Evolutionary conservation across 768 basidiomycete species (phyloP), one percentile per base, ranked within the genome.

Genomic region (Lepiota subincarnata): DNA sequence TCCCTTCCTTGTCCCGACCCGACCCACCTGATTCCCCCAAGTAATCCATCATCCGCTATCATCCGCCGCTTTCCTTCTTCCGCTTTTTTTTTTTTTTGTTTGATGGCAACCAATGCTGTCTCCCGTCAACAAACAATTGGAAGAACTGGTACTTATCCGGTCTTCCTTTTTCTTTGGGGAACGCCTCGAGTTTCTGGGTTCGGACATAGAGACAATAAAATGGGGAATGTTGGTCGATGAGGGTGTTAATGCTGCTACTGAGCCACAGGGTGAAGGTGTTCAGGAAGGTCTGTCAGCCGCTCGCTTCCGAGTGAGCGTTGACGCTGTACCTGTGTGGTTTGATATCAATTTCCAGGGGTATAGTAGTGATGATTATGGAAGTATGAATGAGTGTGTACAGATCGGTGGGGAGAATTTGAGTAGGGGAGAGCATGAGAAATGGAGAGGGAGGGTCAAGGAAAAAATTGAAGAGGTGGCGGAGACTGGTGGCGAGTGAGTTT

Each of bases 91-190:
- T 31, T 31, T 31, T 31, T 24, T 24, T 24, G 3, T 31, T 31
- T 11, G 31, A 13, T 41, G 42, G 19, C 24, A 24, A 43, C 20
- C 7, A 36, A 34, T 40, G 45, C 19, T 54, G 16, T 24, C n/a
- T n/a, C n/a, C 53, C 6, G 26, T 41, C 7, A 16, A 16, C 38
- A 34, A 26, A 47, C 64, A 66, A 22, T 55, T 76, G 1, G 70
- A 81, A 63, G 86, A 89, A 60, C 64, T 88, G 0, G 74, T 81
- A 42, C 68, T 89, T 36, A 76, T 90, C 20, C 70, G 68, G 50
- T 80, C 75, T 35, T 86, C 86, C 0, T 73, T 89, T 1, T 72
- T 90, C 10, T 83, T 84, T 0, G 78, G 73, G 4, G 87, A 90
- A 70, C 26, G 60, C 2, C 61, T 85, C 40, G 48, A 63, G 0